These are phyloP conservation scores for Teratosphaeria zuluensis DNA, from an alignment of 2,329 filamentous ascomycete genomes.

Conservation along the genomic window DNA sequence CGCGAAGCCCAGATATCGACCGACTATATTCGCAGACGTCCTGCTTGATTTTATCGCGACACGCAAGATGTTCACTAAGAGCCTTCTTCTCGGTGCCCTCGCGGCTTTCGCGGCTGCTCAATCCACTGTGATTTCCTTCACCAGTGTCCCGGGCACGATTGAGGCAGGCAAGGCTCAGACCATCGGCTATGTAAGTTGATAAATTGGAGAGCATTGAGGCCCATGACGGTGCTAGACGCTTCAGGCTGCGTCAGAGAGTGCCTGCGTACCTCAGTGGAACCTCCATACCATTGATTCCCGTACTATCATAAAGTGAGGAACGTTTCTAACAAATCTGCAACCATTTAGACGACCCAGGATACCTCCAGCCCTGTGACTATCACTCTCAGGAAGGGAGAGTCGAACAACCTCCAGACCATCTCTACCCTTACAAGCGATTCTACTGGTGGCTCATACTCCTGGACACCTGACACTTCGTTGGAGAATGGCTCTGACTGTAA, in stretches of 20 bases:
- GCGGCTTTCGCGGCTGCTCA: constrained; percentile 40
- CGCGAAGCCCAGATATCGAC: neutral
- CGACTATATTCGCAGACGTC: neutral
- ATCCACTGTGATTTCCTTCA: constrained; percentile 40
- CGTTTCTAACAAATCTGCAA: neutral
- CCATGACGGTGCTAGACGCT: too few relatives aligned
- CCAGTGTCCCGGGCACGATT: constrained; percentile 40
- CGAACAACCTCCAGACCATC: constrained; percentile 42
- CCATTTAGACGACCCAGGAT: constrained; percentile 1
- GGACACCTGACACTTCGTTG: constrained; percentile 39
- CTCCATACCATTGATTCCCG: neutral
- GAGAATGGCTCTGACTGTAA: constrained; percentile 35
- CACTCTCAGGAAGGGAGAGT: constrained; percentile 44
- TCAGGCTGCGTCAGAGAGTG: too few relatives aligned
- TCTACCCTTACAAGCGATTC: constrained; percentile 19
- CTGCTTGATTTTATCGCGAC: neutral
- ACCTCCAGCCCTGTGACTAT: constrained; percentile 41
- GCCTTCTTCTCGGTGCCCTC: constrained; percentile 37
- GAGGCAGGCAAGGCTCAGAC: constrained; percentile 34
- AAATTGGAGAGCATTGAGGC: neutral
- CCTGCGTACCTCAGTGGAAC: too few relatives aligned
- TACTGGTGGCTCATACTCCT: constrained; percentile 28
- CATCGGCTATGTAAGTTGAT: constrained; percentile 15
- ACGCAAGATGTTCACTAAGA: constrained; percentile 41
- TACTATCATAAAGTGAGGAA: neutral